These are phyloP conservation scores for Cucurbita moschata DNA, from an alignment of 306 rosid species.

Conservation along the genomic window DNA sequence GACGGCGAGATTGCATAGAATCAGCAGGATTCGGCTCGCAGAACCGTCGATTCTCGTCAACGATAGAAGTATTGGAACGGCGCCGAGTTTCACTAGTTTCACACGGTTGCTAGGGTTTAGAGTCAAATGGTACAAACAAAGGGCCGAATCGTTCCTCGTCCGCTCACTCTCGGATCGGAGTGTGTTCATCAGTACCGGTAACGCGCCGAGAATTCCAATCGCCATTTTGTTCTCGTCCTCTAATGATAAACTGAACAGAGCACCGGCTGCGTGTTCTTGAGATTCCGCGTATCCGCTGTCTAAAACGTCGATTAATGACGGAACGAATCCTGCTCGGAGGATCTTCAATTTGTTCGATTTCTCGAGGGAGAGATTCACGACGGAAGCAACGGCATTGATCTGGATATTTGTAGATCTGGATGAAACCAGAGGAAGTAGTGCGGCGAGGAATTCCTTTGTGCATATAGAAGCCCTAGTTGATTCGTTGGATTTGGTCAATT, in stretches of 20 bases:
- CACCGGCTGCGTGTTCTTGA: conserved; percentile 97
- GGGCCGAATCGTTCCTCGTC: conserved; percentile 66
- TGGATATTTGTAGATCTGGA: conserved; percentile 58
- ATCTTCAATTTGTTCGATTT: conserved; percentile 71
- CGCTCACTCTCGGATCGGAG: conserved; percentile 59
- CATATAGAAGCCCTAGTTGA: conserved; percentile 47
- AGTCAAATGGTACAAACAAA: conserved; percentile 63
- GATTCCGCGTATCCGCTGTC: conserved; percentile 49
- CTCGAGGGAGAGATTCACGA: conserved; percentile 76
- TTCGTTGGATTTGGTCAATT: conserved; percentile 40
- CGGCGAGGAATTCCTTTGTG: conserved; percentile 32
- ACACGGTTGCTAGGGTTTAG: conserved; percentile 69
- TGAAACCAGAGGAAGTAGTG: conserved; percentile 23
- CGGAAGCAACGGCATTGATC: conserved; percentile 56
- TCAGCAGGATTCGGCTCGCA: conserved; percentile 42
- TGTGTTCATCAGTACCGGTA: conserved; percentile 67
- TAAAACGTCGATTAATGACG: conserved; percentile 48
- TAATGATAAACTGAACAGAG: conserved; percentile 64
- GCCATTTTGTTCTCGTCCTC: conserved; percentile 90
- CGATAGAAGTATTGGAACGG: conserved; percentile 36
- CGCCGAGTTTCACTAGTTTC: conserved; percentile 59
- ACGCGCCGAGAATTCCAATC: conserved; percentile 68
- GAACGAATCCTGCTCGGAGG: conserved; percentile 68
- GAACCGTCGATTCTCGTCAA: conserved; percentile 26
- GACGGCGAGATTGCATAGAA: conserved; percentile 59